A percentile compares a stretch with the other conserved stretches of the same genome.
Evolutionary conservation across 2,329 filamentous ascomycete species (phyloP).

Genomic region (Rhinocladiella mackenziei): DNA sequence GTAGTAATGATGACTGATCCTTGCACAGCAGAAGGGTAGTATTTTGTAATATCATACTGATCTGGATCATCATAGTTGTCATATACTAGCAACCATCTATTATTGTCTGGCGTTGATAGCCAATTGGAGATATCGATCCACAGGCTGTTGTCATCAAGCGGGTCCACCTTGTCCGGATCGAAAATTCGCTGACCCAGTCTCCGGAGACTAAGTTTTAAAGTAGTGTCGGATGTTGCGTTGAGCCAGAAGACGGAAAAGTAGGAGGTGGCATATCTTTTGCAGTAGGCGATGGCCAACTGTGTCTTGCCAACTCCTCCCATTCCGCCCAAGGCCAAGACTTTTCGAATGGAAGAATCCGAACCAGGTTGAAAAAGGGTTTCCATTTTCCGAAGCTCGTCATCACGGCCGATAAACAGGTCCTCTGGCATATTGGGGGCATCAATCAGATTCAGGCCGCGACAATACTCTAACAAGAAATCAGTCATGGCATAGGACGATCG

Average conservation of each 20-base stretch:
- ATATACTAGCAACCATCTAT: slow-evolving; percentile 27
- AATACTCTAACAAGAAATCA: neutral
- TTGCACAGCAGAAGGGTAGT: slow-evolving; percentile 17
- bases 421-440: neutral
- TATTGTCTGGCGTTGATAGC: slow-evolving; percentile 12
- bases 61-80: slow-evolving; percentile 27
- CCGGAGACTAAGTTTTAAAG: slow-evolving; percentile 35
- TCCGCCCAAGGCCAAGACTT: neutral
- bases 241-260: slow-evolving; percentile 46
- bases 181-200: slow-evolving; percentile 8
- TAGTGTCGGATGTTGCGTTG: slow-evolving; percentile 38
- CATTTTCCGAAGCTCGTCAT: neutral
- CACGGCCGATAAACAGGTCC: neutral
- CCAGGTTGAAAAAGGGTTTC: neutral
- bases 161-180: neutral
- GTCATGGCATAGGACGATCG: too few relatives aligned
- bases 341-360: neutral
- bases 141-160: neutral
- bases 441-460: neutral
- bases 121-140: neutral
- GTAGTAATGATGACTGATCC: slow-evolving; percentile 27
- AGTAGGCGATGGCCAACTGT: neutral
- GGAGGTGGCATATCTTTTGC: slow-evolving; percentile 23
- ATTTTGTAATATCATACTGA: slow-evolving; percentile 15
- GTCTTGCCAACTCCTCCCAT: too few relatives aligned